Evolutionary conservation across 306 rosid species (phyloP), one percentile per base, ranked within the genome.

Genomic region (Prunus mongolica): DNA sequence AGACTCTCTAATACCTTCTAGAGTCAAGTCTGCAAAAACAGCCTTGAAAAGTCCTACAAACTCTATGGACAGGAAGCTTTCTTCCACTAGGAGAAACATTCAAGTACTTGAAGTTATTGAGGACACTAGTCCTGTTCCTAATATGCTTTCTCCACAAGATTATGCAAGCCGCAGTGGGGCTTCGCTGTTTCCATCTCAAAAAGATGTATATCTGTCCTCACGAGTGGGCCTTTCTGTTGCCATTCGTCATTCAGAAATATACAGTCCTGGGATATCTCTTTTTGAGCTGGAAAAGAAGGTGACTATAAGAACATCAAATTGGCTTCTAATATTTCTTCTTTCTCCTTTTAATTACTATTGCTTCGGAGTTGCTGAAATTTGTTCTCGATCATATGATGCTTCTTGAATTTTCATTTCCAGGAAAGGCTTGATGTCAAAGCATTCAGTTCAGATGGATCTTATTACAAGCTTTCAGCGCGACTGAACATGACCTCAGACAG

Each of bases 211-310:
- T 87, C 71, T 87, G 34, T 90, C 97, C 71, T 86, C 97, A 45
- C 86, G 99, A 84, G 89, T 95, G 73, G 99, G 99, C 75, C 84
- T 95, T 86, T 83, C 97, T 18, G 89, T 92, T 90, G 90, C 97
- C 8, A 79, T 88, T 69, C 82, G 68, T 44, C 80, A 78, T 66
- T 92, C 97, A 61, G 96, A 95, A 74, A 84, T 72, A 79, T 87
- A 85, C 68, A 85, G 97, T 86, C 79, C 97, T 61, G 97, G 99
- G 81, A 83, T 95, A 61, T 95, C 97, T 74, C 87, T 92, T 68
- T 90, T 65, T 83, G 99, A 95, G 74, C 86, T 95, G 67, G 99
- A 95, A 88, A 95, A 95, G 86, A 92, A 95, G 99, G 99, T 95
- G 71, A 64, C 72, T 67, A 76, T 66, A 70, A 70, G 70, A 38